A percentile compares a stretch with the other conserved stretches of the same genome.
Evolutionary conservation across 176 grass and related monocot genomes (phyloP).

Genomic region (Aegilops bicornis): DNA sequence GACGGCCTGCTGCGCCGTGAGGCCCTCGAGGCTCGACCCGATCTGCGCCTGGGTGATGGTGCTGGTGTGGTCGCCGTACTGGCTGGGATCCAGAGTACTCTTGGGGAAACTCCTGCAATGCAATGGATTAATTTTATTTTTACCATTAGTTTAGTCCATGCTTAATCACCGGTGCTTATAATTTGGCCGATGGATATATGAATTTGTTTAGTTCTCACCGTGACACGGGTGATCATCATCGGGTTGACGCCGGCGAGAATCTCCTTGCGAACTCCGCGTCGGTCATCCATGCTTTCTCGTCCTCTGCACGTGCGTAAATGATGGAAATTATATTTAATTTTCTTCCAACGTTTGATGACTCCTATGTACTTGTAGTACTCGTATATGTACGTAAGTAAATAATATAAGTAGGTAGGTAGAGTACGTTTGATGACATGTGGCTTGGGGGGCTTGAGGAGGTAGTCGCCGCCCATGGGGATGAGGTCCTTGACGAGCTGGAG

Average conservation of each 20-base stretch:
- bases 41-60: background rate
- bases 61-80: slow-evolving; percentile 7
- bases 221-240: background rate
- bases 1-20: background rate
- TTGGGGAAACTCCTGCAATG: background rate
- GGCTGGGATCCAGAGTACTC: background rate
- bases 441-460: background rate
- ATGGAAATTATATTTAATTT: too few species aligned
- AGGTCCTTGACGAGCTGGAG: background rate
- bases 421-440: background rate
- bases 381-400: too few species aligned
- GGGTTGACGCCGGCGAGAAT: slow-evolving; percentile 9
- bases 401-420: background rate
- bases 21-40: background rate
- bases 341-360: too few species aligned
- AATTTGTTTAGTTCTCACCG: background rate
- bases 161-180: background rate
- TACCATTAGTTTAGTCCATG: background rate
- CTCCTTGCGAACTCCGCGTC: background rate
- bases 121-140: background rate
- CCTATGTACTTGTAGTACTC: too few species aligned
- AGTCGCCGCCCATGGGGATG: background rate
- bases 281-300: slow-evolving; percentile 12
- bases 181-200: background rate
- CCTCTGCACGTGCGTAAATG: background rate